Base-by-base conservation (phyloP, 176 grass and related monocot genomes). In the Musa beccarii region DNA sequence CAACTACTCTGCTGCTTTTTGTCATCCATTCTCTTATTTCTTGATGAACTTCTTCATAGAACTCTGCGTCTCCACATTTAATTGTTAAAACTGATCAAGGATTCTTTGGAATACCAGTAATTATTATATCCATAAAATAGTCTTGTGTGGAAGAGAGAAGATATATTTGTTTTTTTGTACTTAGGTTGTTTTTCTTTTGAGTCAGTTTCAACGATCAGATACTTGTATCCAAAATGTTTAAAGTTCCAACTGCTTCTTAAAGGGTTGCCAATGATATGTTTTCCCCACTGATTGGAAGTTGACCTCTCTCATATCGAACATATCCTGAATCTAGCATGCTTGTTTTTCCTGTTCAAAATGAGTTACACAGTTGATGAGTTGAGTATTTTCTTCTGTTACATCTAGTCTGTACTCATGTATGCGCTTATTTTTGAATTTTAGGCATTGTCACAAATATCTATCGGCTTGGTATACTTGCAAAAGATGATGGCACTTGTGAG, bases 371-470 rank as follows among this genome's bases (percentile, higher is more conserved):
- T 11, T 69, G 26, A 49, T 43, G 34, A 43, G 34, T 43, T 43
- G 34, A 43, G 34, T 43, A n/a, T 51, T 70, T 21, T 51, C 49
- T 70, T 51, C 19, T n/a, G 15, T 70, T 51, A 70, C 16, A 20
- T 51, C 34, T 51, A 21, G 14, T 4, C 34, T 43, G 34, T 43
- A 2, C 43, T 70, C 21, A 17, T 11, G 8, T 21, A 14, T 11
- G 15, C 8, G 51, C 8, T 69, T n/a, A 43, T 6, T 29, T 11
- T 49, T 51, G 16, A 17, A 16, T 74, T 74, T 54, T 50, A 74
- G 72, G 72, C 13, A 10, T 52, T n/a, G n/a, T 54, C 26, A 74
- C 72, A 17, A 34, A 57, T 74, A 15, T 74, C 22, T 74, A 74
- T 34, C 22, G 57, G 12, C 51, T 74, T 56, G 72, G 72, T 29